These are phyloP conservation scores for Fraxinus angustifolia DNA, from an alignment of 305 asterid species.

Conservation along the genomic window DNA sequence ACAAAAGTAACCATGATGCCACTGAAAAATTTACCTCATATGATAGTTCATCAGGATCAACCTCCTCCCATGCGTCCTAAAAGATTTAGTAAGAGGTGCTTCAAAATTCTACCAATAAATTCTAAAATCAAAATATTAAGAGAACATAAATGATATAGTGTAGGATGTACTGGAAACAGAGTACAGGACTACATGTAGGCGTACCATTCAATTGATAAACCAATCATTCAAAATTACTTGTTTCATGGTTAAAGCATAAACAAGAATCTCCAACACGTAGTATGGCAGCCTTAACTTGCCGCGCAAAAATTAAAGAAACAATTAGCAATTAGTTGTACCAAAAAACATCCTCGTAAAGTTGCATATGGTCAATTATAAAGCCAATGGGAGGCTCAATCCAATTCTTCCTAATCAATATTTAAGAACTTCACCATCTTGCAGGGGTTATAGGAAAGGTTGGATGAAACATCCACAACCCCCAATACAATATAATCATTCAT, in stretches of 20 bases:
- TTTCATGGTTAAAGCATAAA: background rate
- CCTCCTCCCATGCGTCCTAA: conserved; percentile 87
- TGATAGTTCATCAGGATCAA: conserved; percentile 87
- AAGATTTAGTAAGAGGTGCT: conserved; percentile 24
- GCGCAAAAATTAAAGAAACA: background rate
- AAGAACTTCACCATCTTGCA: background rate
- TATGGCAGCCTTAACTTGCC: background rate
- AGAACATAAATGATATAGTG: background rate
- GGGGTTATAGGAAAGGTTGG: background rate
- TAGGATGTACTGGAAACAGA: background rate
- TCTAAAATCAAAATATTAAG: conserved; percentile 2
- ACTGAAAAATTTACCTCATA: conserved; percentile 59
- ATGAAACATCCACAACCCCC: background rate
- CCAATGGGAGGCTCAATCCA: background rate
- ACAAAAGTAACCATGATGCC: conserved; percentile 15
- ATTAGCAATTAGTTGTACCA: background rate
- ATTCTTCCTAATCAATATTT: background rate
- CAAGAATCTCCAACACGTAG: background rate
- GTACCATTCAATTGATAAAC: background rate
- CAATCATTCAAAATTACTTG: background rate
- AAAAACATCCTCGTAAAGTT: background rate
- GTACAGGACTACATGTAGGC: background rate
- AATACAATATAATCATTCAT: background rate
- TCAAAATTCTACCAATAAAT: conserved; percentile 10
- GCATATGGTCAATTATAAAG: background rate